Base-by-base conservation (phyloP, 2,329 filamentous ascomycete genomes). In the Ceratocystis diversiconidia region DNA sequence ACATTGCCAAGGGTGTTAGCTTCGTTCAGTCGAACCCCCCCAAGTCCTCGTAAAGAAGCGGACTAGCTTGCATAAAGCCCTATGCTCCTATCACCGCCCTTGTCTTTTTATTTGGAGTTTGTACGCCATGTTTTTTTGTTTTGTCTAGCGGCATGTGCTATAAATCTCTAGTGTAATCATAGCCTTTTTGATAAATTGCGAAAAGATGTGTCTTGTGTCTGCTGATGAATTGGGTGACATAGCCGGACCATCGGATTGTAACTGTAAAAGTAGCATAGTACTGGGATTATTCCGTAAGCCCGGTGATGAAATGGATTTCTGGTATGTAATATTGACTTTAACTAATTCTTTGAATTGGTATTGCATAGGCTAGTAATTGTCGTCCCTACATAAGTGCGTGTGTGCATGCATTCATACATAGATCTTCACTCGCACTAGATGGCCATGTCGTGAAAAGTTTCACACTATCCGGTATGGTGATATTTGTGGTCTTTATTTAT, bases 1-100 rank as follows among this genome's bases (percentile, higher is more conserved):
- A 97, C 87, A 96, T 97, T 76, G 81, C 86, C 78, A 97, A 96
- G 89, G 90, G 90, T 76, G 80, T 85, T 69, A 71, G 76, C 67
- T 86, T 86, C 69, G 83, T 82, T 79, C 70, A 69, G 66, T 50
- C 63, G 60, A 65, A 67, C 63, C 66, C 66, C n/a, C 66, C 66
- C 63, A 67, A 67, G 66, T 67, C 62, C 61, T 57, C 65, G 32
- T 66, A 66, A 63, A 52, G 43, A 41, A 41, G 36, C 36, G 36
- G 36, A 55, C 32, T 65, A 46, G 6, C 44, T 60, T 32, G 28
- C 36, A 43, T 25, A 15, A 25, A 5, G 41, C 10, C 36, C 36
- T 41, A 50, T 25, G 52, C 59, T 41, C 36, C 19, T 8, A 22
- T 50, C 32, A 28, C 46, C 48, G 48, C 30, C 44, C 65, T 46